phyloP scores from a whole-genome alignment of 495 filamentous ascomycete species.

The Aspergillus ostianus region DNA sequence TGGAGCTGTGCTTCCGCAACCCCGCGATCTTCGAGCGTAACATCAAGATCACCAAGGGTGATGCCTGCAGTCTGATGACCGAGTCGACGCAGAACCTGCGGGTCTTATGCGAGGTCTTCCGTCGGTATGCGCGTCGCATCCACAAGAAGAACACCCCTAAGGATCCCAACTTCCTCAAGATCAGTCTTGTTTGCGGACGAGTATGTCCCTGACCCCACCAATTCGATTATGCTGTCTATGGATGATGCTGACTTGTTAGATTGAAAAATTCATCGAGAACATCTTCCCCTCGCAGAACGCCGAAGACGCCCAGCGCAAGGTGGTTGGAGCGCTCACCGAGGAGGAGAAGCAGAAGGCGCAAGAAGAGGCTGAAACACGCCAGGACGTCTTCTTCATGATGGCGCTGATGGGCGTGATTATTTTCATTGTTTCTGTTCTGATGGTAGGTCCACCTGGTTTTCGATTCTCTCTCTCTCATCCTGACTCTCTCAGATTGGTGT shows the following conservation, averaged over 20 bases:
- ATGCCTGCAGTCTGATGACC: slow-evolving; percentile 87
- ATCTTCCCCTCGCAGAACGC: slow-evolving; percentile 79
- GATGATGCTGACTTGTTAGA: slow-evolving; percentile 45
- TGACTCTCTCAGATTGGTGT: slow-evolving; percentile 54
- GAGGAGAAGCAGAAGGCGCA: slow-evolving; percentile 46
- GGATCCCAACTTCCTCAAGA: slow-evolving; percentile 91
- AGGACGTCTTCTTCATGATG: slow-evolving; percentile 63
- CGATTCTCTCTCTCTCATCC: too few relatives aligned
- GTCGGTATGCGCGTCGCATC: slow-evolving; percentile 71
- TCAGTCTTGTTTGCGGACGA: slow-evolving; percentile 86
- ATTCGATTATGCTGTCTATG: too few relatives aligned
- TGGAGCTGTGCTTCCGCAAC: slow-evolving; percentile 90
- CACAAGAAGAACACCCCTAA: slow-evolving; percentile 92
- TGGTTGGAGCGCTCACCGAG: slow-evolving; percentile 38
- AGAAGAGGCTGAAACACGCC: slow-evolving; percentile 49
- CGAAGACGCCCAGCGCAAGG: slow-evolving; percentile 40
- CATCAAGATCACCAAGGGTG: slow-evolving; percentile 94
- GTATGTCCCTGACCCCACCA: slow-evolving; percentile 46
- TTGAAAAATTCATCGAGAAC: slow-evolving; percentile 95
- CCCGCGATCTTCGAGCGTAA: slow-evolving; percentile 81
- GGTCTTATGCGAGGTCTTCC: slow-evolving; percentile 76
- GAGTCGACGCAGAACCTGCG: slow-evolving; percentile 87
- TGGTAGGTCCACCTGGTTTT: too few relatives aligned
- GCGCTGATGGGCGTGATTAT: slow-evolving; percentile 59
- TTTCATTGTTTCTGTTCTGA: slow-evolving; percentile 57